phyloP scores from a whole-genome alignment of 2,329 filamentous ascomycete genomes.

The Xylariaceae sp. region DNA sequence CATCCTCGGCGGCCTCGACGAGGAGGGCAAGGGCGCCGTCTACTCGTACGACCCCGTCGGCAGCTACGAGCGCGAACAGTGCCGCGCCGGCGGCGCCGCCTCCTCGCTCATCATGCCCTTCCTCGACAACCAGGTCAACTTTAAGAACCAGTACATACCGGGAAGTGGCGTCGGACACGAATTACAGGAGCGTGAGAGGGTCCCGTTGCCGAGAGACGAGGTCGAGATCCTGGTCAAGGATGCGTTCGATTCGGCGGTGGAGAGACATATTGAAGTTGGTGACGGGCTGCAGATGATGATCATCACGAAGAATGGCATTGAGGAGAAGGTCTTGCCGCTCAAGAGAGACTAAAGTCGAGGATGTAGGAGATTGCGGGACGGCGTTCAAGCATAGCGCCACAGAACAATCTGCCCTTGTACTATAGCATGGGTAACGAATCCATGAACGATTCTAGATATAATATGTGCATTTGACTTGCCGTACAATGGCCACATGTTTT shows the following conservation, averaged over 20 bases:
- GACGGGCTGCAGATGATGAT: conserved; percentile 94
- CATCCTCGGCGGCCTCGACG: conserved; percentile 89
- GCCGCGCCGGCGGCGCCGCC: conserved; percentile 86
- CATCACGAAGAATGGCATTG: conserved; percentile 81
- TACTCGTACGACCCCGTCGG: conserved; percentile 98
- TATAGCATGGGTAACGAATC: too few relatives aligned
- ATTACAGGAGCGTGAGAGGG: conserved; percentile 65
- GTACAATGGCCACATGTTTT: too few relatives aligned
- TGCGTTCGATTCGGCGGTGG: conserved; percentile 95
- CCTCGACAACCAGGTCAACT: conserved; percentile 98
- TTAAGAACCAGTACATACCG: conserved; percentile 96
- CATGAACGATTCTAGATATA: too few relatives aligned
- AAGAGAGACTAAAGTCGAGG: conserved; percentile 84
- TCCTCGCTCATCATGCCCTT: conserved; percentile 98
- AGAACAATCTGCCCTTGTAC: too few relatives aligned
- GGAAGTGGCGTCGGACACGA: conserved; percentile 80
- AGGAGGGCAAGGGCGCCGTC: conserved; percentile 87
- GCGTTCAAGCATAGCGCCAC: too few relatives aligned
- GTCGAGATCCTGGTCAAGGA: conserved; percentile 91
- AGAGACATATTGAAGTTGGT: conserved; percentile 98
- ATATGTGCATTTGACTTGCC: too few relatives aligned
- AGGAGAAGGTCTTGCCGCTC: conserved; percentile 77
- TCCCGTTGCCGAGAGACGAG: conserved; percentile 65
- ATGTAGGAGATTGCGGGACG: not conserved
- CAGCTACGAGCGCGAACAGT: conserved; percentile 96